A percentile compares a stretch with the other conserved stretches of the same genome.
Evolutionary conservation across 495 filamentous ascomycete genomes (phyloP).

Genomic region (Coniosporium apollinis): DNA sequence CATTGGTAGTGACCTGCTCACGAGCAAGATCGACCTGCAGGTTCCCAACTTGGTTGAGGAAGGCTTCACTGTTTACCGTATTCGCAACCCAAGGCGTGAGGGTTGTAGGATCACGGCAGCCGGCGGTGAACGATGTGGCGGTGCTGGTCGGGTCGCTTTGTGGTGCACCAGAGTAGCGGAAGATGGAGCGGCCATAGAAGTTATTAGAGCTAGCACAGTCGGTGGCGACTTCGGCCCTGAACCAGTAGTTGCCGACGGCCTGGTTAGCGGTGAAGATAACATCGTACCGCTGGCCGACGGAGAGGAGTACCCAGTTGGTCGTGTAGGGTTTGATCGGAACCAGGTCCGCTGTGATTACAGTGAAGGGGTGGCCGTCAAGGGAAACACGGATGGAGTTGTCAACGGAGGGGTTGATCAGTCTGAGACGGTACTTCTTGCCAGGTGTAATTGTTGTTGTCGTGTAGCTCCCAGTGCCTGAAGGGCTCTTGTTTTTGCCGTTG

Average conservation of each 20-base stretch:
- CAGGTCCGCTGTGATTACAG: slow-evolving; percentile 23
- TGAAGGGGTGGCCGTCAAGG: slow-evolving; percentile 18
- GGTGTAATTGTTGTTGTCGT: slow-evolving; percentile 11
- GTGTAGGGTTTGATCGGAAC: slow-evolving; percentile 20
- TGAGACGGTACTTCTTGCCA: slow-evolving; percentile 23
- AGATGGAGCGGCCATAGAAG: slow-evolving; percentile 13
- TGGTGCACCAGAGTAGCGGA: slow-evolving; percentile 17
- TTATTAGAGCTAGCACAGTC: slow-evolving; percentile 8
- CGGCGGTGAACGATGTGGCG: slow-evolving; percentile 5
- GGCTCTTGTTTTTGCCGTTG: slow-evolving; percentile 21
- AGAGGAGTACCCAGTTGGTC: slow-evolving; percentile 14
- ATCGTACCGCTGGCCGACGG: slow-evolving; percentile 25
- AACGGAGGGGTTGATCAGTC: slow-evolving; percentile 20
- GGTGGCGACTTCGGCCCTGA: slow-evolving; percentile 16
- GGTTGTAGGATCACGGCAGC: slow-evolving; percentile 17
- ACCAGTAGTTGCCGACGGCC: slow-evolving; percentile 22
- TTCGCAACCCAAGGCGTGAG: slow-evolving; percentile 14
- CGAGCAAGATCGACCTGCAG: slow-evolving; percentile 6
- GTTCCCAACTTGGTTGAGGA: background rate
- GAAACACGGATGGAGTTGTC: slow-evolving; percentile 15
- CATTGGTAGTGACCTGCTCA: slow-evolving; percentile 9
- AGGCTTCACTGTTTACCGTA: slow-evolving; percentile 5
- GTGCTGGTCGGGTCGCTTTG: slow-evolving; percentile 9
- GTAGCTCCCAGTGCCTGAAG: slow-evolving; percentile 14
- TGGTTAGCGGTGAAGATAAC: slow-evolving; percentile 23